Evolutionary conservation across 2,329 filamentous ascomycete species (phyloP), one percentile per base, ranked within the genome.

Genomic region (Periconia digitata): DNA sequence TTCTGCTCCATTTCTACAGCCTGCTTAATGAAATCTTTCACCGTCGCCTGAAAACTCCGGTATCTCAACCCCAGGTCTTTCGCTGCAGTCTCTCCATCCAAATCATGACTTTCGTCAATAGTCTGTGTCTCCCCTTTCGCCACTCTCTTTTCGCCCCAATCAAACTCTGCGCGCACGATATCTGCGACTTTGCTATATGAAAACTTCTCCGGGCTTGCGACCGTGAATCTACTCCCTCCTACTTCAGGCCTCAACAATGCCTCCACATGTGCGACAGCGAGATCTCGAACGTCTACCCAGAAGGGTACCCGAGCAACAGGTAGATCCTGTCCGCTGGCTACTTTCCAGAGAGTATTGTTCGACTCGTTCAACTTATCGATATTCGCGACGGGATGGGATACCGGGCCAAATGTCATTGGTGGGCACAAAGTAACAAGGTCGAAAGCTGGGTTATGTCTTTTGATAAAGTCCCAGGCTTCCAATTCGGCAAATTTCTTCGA

Each of bases 201-300:
- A 46, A 79, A 81, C 5, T 66, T 63, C 52, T 79, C 74, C 0
- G 73, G 69, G 0, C 73, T 67, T 0, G 71, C 69, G 15, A 72
- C 66, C 1, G 71, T 63, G 48, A 71, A 79, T 37, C 77, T 58
- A 52, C 74, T 74, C 0, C 70, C 70, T 0, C 68, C 70, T 1
- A 61, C 73, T 3, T 70, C 69, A 0, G 62, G 62, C 2, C 55
- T 59, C 12, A 77, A 27, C 2, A 77, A 55, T 1, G 76, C 75
- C 37, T 72, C 69, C 1, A 76, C 70, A 53, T 79, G 77, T 0
- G 74, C 75, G 12, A 58, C 50, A 0, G 76, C 76, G 1, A 79
- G 57, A 52, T 79, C 76, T 5, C 77, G 60, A 0, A 76, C 77
- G 49, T 79, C 76, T 17, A 78, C 71, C 72, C 73, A 79, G 39